Conservation (phyloP, 2,329 filamentous ascomycete genomes). For the Ceratocystis cubensis region DNA sequence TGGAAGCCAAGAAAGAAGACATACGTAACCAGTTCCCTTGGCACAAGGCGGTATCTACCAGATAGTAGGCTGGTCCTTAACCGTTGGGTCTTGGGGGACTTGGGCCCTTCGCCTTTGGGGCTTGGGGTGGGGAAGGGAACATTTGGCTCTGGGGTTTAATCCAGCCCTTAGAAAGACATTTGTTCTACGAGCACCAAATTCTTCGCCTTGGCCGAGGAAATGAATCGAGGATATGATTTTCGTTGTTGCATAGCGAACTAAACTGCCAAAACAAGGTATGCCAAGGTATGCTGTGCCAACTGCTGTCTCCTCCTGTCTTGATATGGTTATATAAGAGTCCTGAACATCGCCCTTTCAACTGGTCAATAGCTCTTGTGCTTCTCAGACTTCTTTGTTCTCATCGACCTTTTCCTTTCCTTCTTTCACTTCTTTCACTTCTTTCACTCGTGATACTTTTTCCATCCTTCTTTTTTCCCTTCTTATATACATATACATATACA, state of each 20-base stretch:
- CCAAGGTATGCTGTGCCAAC: not conserved
- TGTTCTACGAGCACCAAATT: not conserved
- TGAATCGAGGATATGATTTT: not conserved
- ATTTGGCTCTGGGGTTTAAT: not conserved
- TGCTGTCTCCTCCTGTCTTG: not conserved
- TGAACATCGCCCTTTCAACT: not conserved
- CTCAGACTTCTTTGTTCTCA: not conserved
- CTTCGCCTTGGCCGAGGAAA: not conserved
- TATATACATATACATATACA: not conserved
- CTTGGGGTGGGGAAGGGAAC: not conserved
- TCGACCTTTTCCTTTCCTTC: not conserved
- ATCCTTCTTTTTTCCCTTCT: not conserved
- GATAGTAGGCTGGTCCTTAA: not conserved
- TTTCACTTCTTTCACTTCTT: not conserved
- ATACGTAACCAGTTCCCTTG: constrained; percentile 2
- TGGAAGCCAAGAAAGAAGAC: constrained; percentile 2
- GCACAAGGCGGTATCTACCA: constrained; percentile 1
- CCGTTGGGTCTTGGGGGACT: too few species aligned
- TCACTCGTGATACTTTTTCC: not conserved
- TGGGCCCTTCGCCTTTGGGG: not conserved
- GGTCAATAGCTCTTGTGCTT: not conserved
- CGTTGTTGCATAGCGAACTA: not conserved
- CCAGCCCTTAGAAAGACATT: not conserved
- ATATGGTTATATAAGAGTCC: not conserved
- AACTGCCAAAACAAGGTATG: not conserved